These are phyloP conservation scores for Daldinia bambusicola DNA, from an alignment of 495 filamentous ascomycete genomes.

Conservation along the genomic window DNA sequence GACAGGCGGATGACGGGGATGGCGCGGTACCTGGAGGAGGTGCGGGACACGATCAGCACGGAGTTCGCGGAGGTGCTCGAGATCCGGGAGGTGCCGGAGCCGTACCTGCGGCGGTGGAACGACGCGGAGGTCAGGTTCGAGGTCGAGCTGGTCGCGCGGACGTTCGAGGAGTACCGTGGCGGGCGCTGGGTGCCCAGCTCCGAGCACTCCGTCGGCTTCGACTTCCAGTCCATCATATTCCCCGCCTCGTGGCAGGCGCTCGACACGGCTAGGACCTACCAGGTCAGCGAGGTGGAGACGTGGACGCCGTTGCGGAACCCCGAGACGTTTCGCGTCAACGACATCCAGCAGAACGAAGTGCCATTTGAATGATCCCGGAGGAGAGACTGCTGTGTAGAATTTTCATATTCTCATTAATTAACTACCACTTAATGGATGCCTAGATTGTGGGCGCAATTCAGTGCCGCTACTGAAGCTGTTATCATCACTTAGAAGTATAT, in stretches of 20 bases:
- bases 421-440: too few species aligned
- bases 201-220: constrained; percentile 29
- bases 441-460: neutral
- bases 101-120: constrained; percentile 23
- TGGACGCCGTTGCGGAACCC: constrained; percentile 38
- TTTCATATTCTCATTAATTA: neutral
- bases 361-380: constrained; percentile 1
- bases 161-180: constrained; percentile 38
- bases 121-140: constrained; percentile 13
- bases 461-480: neutral
- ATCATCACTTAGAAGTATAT: constrained; percentile 2
- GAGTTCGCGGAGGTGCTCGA: constrained; percentile 18
- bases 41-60: constrained; percentile 13
- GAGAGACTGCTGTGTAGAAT: neutral
- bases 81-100: neutral
- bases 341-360: constrained; percentile 38
- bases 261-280: constrained; percentile 1
- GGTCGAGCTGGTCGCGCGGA: constrained; percentile 18
- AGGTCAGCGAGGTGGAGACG: constrained; percentile 23
- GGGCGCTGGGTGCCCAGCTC: constrained; percentile 34
- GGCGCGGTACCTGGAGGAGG: constrained; percentile 22
- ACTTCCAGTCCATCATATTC: constrained; percentile 11
- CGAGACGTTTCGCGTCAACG: constrained; percentile 41
- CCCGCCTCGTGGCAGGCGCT: neutral
- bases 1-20: constrained; percentile 29